Conservation (phyloP, 768 basidiomycete genomes). For the Amylocystis lapponica region DNA sequence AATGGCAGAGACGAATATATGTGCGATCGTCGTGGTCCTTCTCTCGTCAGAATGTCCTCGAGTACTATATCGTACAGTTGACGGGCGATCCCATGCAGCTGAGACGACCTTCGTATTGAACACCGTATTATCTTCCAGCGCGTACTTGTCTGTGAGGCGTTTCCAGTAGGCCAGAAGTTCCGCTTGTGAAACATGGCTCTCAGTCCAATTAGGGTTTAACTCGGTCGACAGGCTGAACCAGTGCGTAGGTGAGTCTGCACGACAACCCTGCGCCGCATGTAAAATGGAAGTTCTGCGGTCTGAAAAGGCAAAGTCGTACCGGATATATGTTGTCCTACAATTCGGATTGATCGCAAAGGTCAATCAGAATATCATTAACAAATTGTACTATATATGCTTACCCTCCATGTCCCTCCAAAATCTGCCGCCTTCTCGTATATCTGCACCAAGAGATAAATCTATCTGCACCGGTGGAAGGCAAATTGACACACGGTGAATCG, state of each 20-base stretch:
- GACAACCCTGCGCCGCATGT: slow-evolving; percentile 19
- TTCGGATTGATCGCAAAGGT: background rate
- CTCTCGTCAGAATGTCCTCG: slow-evolving; percentile 13
- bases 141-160: slow-evolving; percentile 13
- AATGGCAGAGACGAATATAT: slow-evolving; percentile 26
- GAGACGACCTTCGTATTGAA: slow-evolving; percentile 23
- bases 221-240: slow-evolving; percentile 25
- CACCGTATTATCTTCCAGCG: slow-evolving; percentile 15
- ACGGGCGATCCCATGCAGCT: slow-evolving; percentile 23
- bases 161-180: slow-evolving; percentile 26
- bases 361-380: no score
- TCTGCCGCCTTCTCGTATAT: slow-evolving; percentile 27
- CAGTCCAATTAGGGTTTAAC: slow-evolving; percentile 22
- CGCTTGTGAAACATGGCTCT: slow-evolving; percentile 17
- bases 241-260: slow-evolving; percentile 19
- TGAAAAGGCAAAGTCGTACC: slow-evolving; percentile 3
- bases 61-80: slow-evolving; percentile 24
- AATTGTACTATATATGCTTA: slow-evolving; percentile 4
- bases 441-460: slow-evolving; percentile 14
- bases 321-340: slow-evolving; percentile 22
- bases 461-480: background rate
- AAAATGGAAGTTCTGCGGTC: no score
- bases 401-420: slow-evolving; percentile 25
- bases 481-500: slow-evolving; percentile 26
- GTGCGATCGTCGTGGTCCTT: slow-evolving; percentile 13